Base-by-base conservation (phyloP, 2,329 filamentous ascomycete species). In the Torrubiella hemipterigena region DNA sequence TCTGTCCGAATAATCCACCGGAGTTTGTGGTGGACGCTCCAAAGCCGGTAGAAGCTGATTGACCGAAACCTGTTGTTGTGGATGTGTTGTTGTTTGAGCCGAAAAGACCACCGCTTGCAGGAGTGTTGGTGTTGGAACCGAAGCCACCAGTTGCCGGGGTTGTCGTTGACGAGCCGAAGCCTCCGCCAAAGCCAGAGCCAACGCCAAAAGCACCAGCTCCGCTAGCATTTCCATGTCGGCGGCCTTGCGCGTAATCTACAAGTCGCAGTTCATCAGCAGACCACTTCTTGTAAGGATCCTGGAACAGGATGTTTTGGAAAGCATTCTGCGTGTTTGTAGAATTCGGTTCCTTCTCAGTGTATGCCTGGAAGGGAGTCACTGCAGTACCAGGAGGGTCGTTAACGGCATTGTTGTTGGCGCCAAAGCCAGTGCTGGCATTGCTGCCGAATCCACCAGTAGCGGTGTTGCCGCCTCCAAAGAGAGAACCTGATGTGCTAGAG, bases 201-300 rank as follows among this genome's bases (percentile, higher is more conserved):
- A 77, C 67, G 13, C 86, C 89, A 54, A 95, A 95, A 7, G 81
- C 82, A 36, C 86, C 86, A 42, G 86, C 81, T 18, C 84, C 85
- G 38, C 80, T 84, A 25, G 72, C 69, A 55, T 89, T 93, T 20
- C 87, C 91, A 51, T 73, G 84, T 32, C 80, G 79, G 36, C 87
- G 77, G 30, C 87, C 87, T 54, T 87, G 81, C 36, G 78, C 73
- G 52, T 98, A 98, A 55, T 98, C 91, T 27, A 76, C 84, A 38
- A 93, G 57, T 48, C 83, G 70, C 32, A 91, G 59, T 54, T 91
- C 80, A 46, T 83, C 91, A n/a, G 83, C 73, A 8, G 89, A 95
- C 64, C 81, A 96, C 52, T 91, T 93, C 54, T 77, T 78, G 61
- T 89, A 93, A 2, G 80, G 72, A 16, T 78, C 75, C 58, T 81